Evolutionary conservation across 2,329 filamentous ascomycete genomes (phyloP), one percentile per base, ranked within the genome.

Genomic region (Kalmusia sp.): DNA sequence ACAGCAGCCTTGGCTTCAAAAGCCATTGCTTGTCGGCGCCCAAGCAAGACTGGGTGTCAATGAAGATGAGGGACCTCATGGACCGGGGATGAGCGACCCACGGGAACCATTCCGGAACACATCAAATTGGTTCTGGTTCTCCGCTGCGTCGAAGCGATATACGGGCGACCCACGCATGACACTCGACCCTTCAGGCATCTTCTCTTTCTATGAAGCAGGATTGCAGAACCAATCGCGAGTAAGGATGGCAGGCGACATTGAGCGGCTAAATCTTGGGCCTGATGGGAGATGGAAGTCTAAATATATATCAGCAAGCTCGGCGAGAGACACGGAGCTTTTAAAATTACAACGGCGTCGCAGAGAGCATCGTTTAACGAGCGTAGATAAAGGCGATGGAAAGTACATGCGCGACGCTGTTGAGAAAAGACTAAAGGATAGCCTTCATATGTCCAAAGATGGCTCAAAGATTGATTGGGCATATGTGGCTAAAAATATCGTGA

Each of bases 181-280:
- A 49, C 59, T 77, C 2, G 63, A 75, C n/a, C 65, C 64, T 19
- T 81, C 79, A 57, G 77, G 77, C 1, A 67, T 82, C 34, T 60
- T 80, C 45, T 80, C 72, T 51, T 82, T 79, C 64, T 82, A 82
- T 55, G 73, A 78, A 38, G 70, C 71, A 1, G 60, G 54, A 9
- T 73, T 78, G 28, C 47, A 46, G 3, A 64, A 70, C 27, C 69
- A 76, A 45, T 63, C 61, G 6, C 46, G 58, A 34, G 60, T 67
- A 3, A 67, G 77, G 21, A 64, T 69, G 0, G 35, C 54, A 4
- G 59, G 65, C 17, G 79, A 82, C 54, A 65, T 58, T 33, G 49
- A 56, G 27, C 49, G 50, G 3, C 65, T 80, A 27, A 82, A 82
- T 54, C 61, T 82, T 28, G 80, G 77, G 2, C 54, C 21, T 3